Evolutionary conservation across 2,329 filamentous ascomycete genomes (phyloP), one percentile per base, ranked within the genome.

Genomic region (Aspergillus novoparasiticus): DNA sequence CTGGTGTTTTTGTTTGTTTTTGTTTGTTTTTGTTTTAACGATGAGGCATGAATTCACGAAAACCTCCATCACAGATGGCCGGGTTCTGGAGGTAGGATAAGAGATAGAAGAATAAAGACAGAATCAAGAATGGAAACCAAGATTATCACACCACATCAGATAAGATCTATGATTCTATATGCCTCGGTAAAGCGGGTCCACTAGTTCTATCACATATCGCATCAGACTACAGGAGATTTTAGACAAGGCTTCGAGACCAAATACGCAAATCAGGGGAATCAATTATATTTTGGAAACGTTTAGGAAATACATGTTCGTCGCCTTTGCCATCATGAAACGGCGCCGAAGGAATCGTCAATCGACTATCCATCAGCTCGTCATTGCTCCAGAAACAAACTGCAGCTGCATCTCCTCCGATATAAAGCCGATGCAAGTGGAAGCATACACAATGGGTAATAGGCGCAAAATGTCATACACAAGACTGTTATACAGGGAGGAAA

Each of bases 401-500:
- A 70, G 68, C 69, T 66, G 65, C 65, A 66, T 66, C 66, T 65
- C 64, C 67, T 66, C 62, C 30, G 46, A 66, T 68, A 67, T 66
- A 69, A 61, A 66, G 65, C 65, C 67, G 63, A 67, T 65, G 62
- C 51, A 58, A 62, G 45, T 67, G 59, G 55, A 64, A 64, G 60
- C 60, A 46, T 46, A 57, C 53, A 65, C 58, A 57, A 57, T 55
- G 60, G 55, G 58, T 59, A 60, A 65, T 60, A 64, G 57, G 58
- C 50, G 36, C 19, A 28, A 68, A 57, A 70, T 67, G 66, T 60
- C 53, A 64, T 48, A 59, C 41, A 66, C 43, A 63, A 54, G 61
- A 69, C 69, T 71, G 68, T 71, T 72, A 72, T 73, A 75, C 71
- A 74, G 50, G 65, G 69, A 71, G 61, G 66, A 69, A 53, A 64